Evolutionary conservation across 352 stramenopile genomes (phyloP).

Genomic region (Globisporangium nunn): DNA sequence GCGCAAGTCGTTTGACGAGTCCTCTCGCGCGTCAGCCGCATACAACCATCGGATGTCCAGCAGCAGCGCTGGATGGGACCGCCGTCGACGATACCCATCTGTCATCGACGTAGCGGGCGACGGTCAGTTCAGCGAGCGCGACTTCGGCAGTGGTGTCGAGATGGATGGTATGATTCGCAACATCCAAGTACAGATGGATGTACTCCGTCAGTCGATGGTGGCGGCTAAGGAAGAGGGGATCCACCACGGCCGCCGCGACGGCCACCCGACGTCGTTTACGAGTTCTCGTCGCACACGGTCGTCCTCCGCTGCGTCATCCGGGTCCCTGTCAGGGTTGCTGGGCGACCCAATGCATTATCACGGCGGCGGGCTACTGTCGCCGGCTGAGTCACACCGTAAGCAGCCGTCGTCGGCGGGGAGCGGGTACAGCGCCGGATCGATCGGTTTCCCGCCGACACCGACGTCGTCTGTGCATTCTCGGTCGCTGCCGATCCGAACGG

Average conservation of each 20-base stretch:
- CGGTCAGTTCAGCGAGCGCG: conserved; percentile 14
- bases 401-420: conserved; percentile 34
- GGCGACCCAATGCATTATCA: conserved; percentile 25
- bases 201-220: conserved; percentile 68
- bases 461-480: conserved; percentile 7
- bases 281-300: conserved; percentile 59
- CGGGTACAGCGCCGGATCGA: conserved; percentile 20
- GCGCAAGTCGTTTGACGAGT: conserved; percentile 39
- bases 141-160: conserved; percentile 20
- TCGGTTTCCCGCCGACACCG: conserved; percentile 8
- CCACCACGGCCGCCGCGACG: conserved; percentile 29
- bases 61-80: conserved; percentile 8
- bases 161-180: conserved; percentile 73
- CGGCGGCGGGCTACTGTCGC: conserved; percentile 26
- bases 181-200: conserved; percentile 81
- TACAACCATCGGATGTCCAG: conserved; percentile 7
- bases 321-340: conserved; percentile 28
- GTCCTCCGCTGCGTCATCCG: conserved; percentile 55
- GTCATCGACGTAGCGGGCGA: conserved; percentile 9
- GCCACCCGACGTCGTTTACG: conserved; percentile 51
- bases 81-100: conserved; percentile 9
- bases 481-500: conserved; percentile 6
- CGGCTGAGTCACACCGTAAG: conserved; percentile 35
- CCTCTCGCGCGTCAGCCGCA: conserved; percentile 8
- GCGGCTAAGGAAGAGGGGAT: conserved; percentile 52